phyloP scores from a whole-genome alignment of 345 rosid genomes.

The Gynandropsis gynandra region DNA sequence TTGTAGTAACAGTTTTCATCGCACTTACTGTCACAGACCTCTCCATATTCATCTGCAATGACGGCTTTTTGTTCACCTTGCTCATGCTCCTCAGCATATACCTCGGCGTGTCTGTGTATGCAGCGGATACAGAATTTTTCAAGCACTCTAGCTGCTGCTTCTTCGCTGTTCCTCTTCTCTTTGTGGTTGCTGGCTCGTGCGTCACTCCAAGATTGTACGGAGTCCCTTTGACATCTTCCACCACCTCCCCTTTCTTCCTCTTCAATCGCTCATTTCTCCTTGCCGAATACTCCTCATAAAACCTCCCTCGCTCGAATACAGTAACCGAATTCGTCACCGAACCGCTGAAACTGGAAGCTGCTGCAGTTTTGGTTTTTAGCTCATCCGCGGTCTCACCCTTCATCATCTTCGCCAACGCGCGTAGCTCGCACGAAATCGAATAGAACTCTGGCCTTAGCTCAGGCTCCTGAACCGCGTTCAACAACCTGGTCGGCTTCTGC shows the following conservation, averaged over 20 bases:
- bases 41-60: slow-evolving; percentile 30
- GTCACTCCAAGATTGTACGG: slow-evolving; percentile 56
- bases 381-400: slow-evolving; percentile 19
- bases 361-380: slow-evolving; percentile 6
- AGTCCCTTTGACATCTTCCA: slow-evolving; percentile 19
- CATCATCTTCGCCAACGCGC: slow-evolving; percentile 50
- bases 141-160: slow-evolving; percentile 35
- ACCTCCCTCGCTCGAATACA: slow-evolving; percentile 73
- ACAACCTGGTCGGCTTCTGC: slow-evolving; percentile 34
- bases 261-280: slow-evolving; percentile 76
- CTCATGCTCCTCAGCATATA: slow-evolving; percentile 68
- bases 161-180: slow-evolving; percentile 52
- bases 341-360: slow-evolving; percentile 10
- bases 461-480: slow-evolving; percentile 25
- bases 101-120: slow-evolving; percentile 40
- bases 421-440: slow-evolving; percentile 59
- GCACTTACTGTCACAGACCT: slow-evolving; percentile 16
- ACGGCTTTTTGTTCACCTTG: slow-evolving; percentile 72
- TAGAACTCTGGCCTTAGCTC: slow-evolving; percentile 50
- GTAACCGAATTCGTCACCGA: slow-evolving; percentile 28
- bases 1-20: slow-evolving; percentile 16
- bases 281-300: slow-evolving; percentile 73
- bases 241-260: slow-evolving; percentile 47
- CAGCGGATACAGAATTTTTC: slow-evolving; percentile 47
- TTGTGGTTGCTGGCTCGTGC: slow-evolving; percentile 34